Percentiles rank a stretch among this genome's conserved stretches.
These are phyloP conservation scores for Trichosporon inkin DNA, from an alignment of 1,284 basidiomycete species.

Conservation along the genomic window DNA sequence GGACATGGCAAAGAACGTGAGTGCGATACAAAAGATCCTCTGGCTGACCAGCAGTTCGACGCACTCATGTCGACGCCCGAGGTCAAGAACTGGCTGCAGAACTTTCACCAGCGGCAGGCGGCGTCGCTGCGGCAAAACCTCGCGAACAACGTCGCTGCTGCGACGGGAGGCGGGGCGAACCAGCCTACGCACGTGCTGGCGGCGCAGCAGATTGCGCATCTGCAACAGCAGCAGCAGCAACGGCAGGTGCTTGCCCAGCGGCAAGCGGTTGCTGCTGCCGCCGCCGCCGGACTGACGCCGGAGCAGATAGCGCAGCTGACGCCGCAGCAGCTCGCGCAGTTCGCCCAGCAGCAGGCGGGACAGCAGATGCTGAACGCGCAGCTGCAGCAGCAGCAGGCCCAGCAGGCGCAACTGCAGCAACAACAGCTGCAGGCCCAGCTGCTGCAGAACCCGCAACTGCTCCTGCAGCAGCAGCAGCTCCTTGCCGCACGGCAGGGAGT, in stretches of 20 bases:
- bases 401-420: conserved; percentile 16
- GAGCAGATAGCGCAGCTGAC: conserved; percentile 18
- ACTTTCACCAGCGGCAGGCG: conserved; percentile 18
- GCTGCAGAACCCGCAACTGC: conserved; percentile 15
- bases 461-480: conserved; percentile 21
- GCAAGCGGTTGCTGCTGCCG: conserved; percentile 5
- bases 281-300: conserved; percentile 9
- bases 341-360: conserved; percentile 20
- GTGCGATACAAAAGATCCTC: neutral
- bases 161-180: conserved; percentile 11
- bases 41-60: conserved; percentile 21
- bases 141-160: conserved; percentile 12
- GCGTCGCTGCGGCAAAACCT: conserved; percentile 17
- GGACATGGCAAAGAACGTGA: conserved; percentile 23
- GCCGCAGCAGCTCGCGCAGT: conserved; percentile 23
- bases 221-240: conserved; percentile 22
- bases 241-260: conserved; percentile 7
- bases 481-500: conserved; percentile 2
- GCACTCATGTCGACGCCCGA: conserved; percentile 19
- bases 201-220: conserved; percentile 25
- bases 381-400: conserved; percentile 23
- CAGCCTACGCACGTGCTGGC: conserved; percentile 26
- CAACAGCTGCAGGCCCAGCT: conserved; percentile 16
- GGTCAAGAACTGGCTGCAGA: conserved; percentile 20
- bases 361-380: conserved; percentile 16